Percentiles rank a stretch among this genome's conserved stretches.
phyloP scores from a whole-genome alignment of 768 basidiomycete genomes.

The Lentinula raphanica region DNA sequence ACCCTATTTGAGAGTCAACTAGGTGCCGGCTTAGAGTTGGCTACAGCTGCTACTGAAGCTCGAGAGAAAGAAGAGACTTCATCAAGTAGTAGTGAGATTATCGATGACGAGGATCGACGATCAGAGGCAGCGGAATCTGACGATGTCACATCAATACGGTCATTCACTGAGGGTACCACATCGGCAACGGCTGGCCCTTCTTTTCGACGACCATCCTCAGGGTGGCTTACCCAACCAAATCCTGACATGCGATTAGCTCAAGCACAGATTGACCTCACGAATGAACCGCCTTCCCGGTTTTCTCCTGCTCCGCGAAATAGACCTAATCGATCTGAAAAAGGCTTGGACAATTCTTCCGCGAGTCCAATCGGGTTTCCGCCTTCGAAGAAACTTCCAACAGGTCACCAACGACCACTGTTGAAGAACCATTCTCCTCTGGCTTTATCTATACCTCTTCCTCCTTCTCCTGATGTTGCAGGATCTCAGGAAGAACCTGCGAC shows the following conservation, averaged over 20 bases:
- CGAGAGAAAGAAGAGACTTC: constrained; percentile 49
- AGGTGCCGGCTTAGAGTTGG: constrained; percentile 60
- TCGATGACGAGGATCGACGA: constrained; percentile 60
- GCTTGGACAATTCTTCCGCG: constrained; percentile 13
- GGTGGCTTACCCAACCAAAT: constrained; percentile 37
- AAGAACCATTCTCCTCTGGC: constrained; percentile 25
- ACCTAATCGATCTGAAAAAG: constrained; percentile 3
- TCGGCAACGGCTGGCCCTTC: constrained; percentile 9
- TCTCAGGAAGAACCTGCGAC: constrained; percentile 42
- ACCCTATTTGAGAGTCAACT: constrained; percentile 64
- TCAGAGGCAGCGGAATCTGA: constrained; percentile 62
- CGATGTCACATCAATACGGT: constrained; percentile 64
- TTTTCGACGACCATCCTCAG: constrained; percentile 36
- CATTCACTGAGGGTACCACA: constrained; percentile 50
- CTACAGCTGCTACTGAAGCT: constrained; percentile 58
- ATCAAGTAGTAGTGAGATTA: constrained; percentile 58
- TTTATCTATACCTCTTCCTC: constrained; percentile 38
- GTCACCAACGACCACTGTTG: constrained; percentile 34
- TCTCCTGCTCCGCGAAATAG: background rate
- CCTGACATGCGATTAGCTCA: constrained; percentile 20
- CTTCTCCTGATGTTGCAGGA: constrained; percentile 41
- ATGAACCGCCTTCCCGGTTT: constrained; percentile 9
- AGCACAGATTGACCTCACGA: constrained; percentile 11
- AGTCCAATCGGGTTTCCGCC: constrained; percentile 14
- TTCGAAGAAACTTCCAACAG: constrained; percentile 39